These are phyloP conservation scores for Pestalotiopsis sp. DNA, from an alignment of 2,329 filamentous ascomycete species.

Conservation along the genomic window DNA sequence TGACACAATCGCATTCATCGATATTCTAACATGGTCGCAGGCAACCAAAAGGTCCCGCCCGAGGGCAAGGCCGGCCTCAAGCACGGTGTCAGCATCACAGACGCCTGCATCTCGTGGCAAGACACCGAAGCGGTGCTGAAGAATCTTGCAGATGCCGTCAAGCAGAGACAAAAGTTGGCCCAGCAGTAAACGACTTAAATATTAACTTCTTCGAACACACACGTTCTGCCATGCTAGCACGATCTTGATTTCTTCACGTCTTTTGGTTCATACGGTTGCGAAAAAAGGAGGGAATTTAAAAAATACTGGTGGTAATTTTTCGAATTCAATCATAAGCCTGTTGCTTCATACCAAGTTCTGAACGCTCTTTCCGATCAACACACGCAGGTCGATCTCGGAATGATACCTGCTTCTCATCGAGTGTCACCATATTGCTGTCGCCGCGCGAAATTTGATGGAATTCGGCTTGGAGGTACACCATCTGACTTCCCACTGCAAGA, in stretches of 20 bases:
- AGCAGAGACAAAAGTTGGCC: conserved; percentile 63
- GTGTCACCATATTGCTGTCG: neutral
- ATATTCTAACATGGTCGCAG: conserved; percentile 37
- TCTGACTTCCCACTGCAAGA: neutral
- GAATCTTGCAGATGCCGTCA: conserved; percentile 77
- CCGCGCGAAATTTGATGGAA: neutral
- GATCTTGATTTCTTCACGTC: neutral
- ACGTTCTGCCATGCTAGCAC: neutral
- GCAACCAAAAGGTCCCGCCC: conserved; percentile 86
- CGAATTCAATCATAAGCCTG: neutral
- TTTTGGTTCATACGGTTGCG: neutral
- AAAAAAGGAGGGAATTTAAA: neutral
- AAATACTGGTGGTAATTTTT: neutral
- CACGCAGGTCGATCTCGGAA: neutral
- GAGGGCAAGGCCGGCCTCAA: conserved; percentile 85
- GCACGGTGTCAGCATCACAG: conserved; percentile 95
- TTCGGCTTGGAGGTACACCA: neutral
- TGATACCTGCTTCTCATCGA: neutral
- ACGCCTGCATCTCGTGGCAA: conserved; percentile 95
- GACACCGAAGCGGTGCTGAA: conserved; percentile 82
- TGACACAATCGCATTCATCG: too few species aligned
- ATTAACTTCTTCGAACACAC: conserved; percentile 1
- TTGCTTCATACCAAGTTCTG: neutral
- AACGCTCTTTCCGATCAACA: neutral
- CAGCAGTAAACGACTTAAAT: conserved; percentile 12